A percentile compares a stretch with the other conserved stretches of the same genome.
Conservation (phyloP, 176 grass and related monocot species). For the Themeda triandra region DNA sequence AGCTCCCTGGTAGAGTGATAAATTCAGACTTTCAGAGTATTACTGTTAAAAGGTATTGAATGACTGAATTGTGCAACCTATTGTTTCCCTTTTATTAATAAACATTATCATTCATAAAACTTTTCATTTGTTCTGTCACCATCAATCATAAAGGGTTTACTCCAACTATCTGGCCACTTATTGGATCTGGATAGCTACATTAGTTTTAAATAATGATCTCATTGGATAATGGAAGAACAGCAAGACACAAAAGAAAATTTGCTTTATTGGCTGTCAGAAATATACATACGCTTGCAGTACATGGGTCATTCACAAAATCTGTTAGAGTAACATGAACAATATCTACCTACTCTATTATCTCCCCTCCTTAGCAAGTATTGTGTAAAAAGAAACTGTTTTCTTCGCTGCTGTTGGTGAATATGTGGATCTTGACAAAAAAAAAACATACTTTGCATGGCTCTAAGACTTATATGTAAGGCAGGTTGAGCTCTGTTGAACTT, state of each 20-base stretch:
- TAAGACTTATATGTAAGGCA: neutral
- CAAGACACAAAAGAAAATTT: neutral
- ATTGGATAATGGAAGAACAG: neutral
- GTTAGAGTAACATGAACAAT: neutral
- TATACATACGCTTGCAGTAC: neutral
- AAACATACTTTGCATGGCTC: neutral
- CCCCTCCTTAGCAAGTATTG: neutral
- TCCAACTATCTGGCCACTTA: neutral
- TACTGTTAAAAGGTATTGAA: neutral
- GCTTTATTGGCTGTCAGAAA: neutral
- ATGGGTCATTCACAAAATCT: too few relatives aligned
- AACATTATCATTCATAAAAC: neutral
- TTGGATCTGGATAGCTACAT: neutral
- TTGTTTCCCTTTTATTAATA: neutral
- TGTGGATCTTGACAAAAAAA: neutral
- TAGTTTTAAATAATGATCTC: neutral
- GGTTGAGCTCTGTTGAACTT: neutral
- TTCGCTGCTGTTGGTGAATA: neutral
- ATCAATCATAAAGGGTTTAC: neutral
- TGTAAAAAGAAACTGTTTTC: neutral
- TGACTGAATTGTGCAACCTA: neutral
- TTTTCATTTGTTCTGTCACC: neutral
- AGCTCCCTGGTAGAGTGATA: neutral
- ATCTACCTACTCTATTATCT: neutral
- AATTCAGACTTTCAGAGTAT: neutral